phyloP scores from a whole-genome alignment of 208 protist genomes.

The Leishmania major region DNA sequence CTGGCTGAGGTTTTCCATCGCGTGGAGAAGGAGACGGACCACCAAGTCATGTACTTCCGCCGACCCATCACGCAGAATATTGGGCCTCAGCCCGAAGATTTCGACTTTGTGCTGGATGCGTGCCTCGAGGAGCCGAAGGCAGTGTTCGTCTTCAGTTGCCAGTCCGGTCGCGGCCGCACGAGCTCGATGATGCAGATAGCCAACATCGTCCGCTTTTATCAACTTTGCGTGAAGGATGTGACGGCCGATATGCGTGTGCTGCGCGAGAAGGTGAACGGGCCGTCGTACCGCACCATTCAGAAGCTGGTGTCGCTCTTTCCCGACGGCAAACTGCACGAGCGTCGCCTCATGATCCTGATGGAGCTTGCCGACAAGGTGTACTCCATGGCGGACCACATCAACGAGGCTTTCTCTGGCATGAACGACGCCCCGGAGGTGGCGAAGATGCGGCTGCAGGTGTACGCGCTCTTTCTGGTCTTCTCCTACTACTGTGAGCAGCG shows the following conservation, averaged over 20 bases:
- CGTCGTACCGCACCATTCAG: constrained; percentile 83
- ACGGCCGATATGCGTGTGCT: constrained; percentile 70
- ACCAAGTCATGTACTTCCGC: constrained; percentile 73
- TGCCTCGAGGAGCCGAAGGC: constrained; percentile 78
- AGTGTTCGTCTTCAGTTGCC: constrained; percentile 88
- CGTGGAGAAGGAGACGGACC: constrained; percentile 33
- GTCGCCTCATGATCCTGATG: constrained; percentile 75
- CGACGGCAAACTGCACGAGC: constrained; percentile 87
- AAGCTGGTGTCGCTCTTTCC: constrained; percentile 90
- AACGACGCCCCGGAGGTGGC: constrained; percentile 58
- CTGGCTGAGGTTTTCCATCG: constrained; percentile 66
- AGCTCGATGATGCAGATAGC: constrained; percentile 88
- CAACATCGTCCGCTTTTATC: constrained; percentile 91
- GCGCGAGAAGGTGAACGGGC: constrained; percentile 41
- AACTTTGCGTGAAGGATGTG: constrained; percentile 77
- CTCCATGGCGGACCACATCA: constrained; percentile 87
- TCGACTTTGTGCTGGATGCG: constrained; percentile 85
- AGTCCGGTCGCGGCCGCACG: constrained; percentile 81
- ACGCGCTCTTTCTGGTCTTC: constrained; percentile 86
- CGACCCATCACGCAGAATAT: constrained; percentile 84
- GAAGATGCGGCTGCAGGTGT: constrained; percentile 85
- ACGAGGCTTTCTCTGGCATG: constrained; percentile 65
- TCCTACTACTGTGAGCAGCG: constrained; percentile 92
- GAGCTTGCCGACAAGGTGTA: constrained; percentile 88
- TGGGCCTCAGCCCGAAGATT: constrained; percentile 77